phyloP scores from a whole-genome alignment of 78 protist species.

The Andalucia godoyi region DNA sequence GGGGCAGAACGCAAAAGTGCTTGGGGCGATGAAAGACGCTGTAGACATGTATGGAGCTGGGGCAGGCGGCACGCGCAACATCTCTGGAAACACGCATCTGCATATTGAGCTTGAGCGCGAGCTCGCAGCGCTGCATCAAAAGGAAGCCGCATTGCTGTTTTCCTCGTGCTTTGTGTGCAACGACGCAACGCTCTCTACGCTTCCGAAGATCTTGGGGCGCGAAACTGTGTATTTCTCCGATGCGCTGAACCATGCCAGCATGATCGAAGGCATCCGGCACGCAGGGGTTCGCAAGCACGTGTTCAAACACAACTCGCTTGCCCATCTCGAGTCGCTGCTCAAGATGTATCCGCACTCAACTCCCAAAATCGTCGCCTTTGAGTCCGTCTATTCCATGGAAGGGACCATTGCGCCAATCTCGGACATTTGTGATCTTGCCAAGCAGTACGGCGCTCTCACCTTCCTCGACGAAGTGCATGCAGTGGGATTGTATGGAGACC shows the following conservation, averaged over 20 bases:
- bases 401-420: conserved; percentile 81
- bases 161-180: conserved; percentile 76
- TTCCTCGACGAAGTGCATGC: conserved; percentile 90
- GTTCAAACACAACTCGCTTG: conserved; percentile 73
- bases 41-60: conserved; percentile 73
- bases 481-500: conserved; percentile 77
- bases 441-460: conserved; percentile 75
- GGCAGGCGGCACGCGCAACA: conserved; percentile 88
- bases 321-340: conserved; percentile 61
- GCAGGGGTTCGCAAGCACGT: conserved; percentile 22
- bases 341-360: conserved; percentile 2
- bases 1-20: conserved; percentile 40
- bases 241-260: conserved; percentile 77
- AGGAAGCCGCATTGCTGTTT: conserved; percentile 43
- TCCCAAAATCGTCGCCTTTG: conserved; percentile 57
- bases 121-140: conserved; percentile 63
- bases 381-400: conserved; percentile 83
- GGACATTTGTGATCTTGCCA: conserved; percentile 63
- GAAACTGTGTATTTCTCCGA: conserved; percentile 55
- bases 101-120: conserved; percentile 59
- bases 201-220: conserved; percentile 53
- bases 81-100: conserved; percentile 58
- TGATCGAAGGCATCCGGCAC: conserved; percentile 66
- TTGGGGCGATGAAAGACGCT: conserved; percentile 36
- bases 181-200: conserved; percentile 58